Conservation (phyloP, 768 basidiomycete genomes). For the Punctularia strigosozonata region DNA sequence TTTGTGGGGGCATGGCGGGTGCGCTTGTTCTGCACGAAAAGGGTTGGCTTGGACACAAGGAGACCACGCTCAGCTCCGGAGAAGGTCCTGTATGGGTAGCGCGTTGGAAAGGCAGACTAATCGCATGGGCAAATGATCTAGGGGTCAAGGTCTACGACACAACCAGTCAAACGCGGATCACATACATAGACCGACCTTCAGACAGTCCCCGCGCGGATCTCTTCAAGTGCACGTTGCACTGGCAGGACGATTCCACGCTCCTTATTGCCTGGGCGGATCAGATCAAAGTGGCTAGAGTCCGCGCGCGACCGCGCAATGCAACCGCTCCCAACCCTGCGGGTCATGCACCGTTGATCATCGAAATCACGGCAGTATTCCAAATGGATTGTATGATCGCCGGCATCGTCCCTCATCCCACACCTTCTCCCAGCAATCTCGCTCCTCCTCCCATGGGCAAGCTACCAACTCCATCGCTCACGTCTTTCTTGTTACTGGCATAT, state of each 20-base stretch:
- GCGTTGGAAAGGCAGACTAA: conserved; percentile 74
- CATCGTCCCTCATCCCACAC: conserved; percentile 64
- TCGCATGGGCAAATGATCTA: conserved; percentile 94
- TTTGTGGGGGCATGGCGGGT: conserved; percentile 89
- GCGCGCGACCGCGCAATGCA: conserved; percentile 40
- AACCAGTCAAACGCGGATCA: conserved; percentile 61
- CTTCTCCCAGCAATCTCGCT: conserved; percentile 9
- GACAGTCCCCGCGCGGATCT: conserved; percentile 87
- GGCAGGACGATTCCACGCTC: conserved; percentile 88
- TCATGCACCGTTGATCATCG: conserved; percentile 56
- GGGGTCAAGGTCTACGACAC: conserved; percentile 93
- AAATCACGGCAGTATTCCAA: conserved; percentile 86
- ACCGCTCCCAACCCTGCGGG: conserved; percentile 31
- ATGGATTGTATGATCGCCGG: conserved; percentile 94
- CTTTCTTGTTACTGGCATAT: conserved; percentile 84
- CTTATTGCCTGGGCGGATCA: conserved; percentile 91
- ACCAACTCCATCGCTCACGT: conserved; percentile 32
- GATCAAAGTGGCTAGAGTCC: conserved; percentile 81
- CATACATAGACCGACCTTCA: conserved; percentile 71
- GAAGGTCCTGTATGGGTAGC: conserved; percentile 95
- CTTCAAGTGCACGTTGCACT: conserved; percentile 84
- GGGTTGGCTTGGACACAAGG: conserved; percentile 93
- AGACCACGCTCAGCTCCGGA: conserved; percentile 66
- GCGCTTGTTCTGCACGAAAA: conserved; percentile 83
- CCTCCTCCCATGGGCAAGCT: conserved; percentile 14